Percentiles rank a stretch among this genome's conserved stretches.
These are phyloP conservation scores for Lactarius hengduanensis DNA, from an alignment of 768 basidiomycete genomes.

Conservation along the genomic window DNA sequence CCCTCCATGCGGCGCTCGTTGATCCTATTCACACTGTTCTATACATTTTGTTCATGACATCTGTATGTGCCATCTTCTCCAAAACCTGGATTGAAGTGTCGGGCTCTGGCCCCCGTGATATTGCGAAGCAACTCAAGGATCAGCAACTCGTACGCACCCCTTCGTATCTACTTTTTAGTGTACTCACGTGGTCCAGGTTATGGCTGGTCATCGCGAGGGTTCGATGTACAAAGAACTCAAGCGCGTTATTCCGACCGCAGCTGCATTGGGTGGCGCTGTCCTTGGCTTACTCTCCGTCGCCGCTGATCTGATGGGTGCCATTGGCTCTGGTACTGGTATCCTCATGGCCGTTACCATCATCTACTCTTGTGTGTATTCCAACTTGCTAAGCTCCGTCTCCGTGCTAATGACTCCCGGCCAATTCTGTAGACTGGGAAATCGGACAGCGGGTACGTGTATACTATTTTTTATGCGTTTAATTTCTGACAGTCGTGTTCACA, in stretches of 20 bases:
- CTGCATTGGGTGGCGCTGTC: conserved; percentile 96
- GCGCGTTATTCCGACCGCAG: conserved; percentile 95
- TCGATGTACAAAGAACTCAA: conserved; percentile 99
- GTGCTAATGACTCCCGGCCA: not conserved
- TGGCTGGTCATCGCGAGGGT: conserved; percentile 88
- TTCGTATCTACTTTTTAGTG: not conserved
- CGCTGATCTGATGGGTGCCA: conserved; percentile 94
- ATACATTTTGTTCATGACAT: conserved; percentile 90
- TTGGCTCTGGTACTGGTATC: conserved; percentile 94
- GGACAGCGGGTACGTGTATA: conserved; percentile 61
- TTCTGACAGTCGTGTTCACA: conserved; percentile 29
- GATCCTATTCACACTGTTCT: conserved; percentile 93
- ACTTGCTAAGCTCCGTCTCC: conserved; percentile 1
- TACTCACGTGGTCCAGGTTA: conserved; percentile 46
- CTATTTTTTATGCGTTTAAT: not conserved
- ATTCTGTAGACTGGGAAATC: conserved; percentile 82
- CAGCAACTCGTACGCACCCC: conserved; percentile 76
- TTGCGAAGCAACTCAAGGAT: conserved; percentile 98
- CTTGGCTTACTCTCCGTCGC: conserved; percentile 87
- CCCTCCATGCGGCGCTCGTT: conserved; percentile 77
- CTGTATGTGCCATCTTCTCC: conserved; percentile 94
- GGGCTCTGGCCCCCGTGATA: conserved; percentile 90
- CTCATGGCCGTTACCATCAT: conserved; percentile 98
- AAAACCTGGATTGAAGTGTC: conserved; percentile 99
- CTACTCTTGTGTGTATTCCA: conserved; percentile 55